Percentiles rank a stretch among this genome's conserved stretches.
Conservation (phyloP, 2,329 filamentous ascomycete genomes). For the Ophiostoma sp. region DNA sequence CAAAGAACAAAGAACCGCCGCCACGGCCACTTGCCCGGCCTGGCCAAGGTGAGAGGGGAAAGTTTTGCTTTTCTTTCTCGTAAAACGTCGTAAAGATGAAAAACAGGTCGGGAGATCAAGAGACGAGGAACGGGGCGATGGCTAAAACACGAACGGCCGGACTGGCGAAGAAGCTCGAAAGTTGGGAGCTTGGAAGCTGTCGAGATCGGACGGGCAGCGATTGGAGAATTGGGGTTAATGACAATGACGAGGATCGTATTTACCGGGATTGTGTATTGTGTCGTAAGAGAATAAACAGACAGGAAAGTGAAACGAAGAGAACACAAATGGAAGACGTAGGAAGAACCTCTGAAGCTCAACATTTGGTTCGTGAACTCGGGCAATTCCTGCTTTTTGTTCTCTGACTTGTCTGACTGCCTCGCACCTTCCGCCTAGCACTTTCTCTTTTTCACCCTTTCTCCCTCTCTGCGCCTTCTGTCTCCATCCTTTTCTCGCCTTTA, state of each 20-base stretch:
- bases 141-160: background rate
- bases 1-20: conserved; percentile 11
- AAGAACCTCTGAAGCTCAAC: background rate
- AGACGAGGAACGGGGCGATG: background rate
- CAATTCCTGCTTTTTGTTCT: conserved; percentile 2
- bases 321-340: background rate
- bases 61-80: background rate
- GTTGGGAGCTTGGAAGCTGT: background rate
- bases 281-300: background rate
- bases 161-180: background rate
- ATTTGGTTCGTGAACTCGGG: background rate
- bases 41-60: background rate
- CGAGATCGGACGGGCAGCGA: background rate
- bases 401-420: background rate
- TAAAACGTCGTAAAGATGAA: background rate
- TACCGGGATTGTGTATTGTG: background rate
- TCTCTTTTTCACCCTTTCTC: background rate
- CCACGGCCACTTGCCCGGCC: conserved; percentile 2
- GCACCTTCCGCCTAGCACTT: background rate
- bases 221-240: background rate
- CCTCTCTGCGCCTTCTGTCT: background rate
- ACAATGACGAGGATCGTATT: background rate
- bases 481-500: background rate
- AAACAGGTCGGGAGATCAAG: background rate
- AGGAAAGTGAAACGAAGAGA: background rate